phyloP scores from a whole-genome alignment of 257 asterid genomes.

The Pogostemon cablin region DNA sequence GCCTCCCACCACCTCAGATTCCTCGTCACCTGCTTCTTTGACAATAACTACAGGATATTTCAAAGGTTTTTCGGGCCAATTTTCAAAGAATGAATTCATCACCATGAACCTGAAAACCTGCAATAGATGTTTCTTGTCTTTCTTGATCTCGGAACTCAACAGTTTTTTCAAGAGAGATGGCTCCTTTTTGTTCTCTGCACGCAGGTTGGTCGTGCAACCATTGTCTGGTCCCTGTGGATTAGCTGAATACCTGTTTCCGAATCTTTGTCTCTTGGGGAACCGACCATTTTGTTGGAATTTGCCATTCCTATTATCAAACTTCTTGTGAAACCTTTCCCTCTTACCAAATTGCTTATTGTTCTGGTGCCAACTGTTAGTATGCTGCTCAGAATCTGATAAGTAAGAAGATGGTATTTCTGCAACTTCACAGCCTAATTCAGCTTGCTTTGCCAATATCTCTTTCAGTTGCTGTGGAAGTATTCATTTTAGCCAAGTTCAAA shows the following conservation, averaged over 20 bases:
- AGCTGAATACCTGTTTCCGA: slow-evolving; percentile 36
- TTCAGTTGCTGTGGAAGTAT: slow-evolving; percentile 70
- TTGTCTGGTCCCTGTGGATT: slow-evolving; percentile 24
- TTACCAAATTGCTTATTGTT: slow-evolving; percentile 42
- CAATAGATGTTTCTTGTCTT: slow-evolving; percentile 69
- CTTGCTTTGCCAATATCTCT: slow-evolving; percentile 91
- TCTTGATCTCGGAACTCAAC: slow-evolving; percentile 63
- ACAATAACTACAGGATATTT: slow-evolving; percentile 62
- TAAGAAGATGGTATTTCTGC: slow-evolving; percentile 90
- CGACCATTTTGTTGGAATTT: slow-evolving; percentile 51
- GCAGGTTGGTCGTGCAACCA: slow-evolving; percentile 28
- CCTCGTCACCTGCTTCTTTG: slow-evolving; percentile 47
- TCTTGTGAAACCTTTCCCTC: slow-evolving; percentile 58
- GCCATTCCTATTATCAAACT: slow-evolving; percentile 54
- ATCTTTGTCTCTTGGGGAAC: slow-evolving; percentile 47
- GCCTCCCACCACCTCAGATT: slow-evolving; percentile 24
- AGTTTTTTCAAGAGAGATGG: slow-evolving; percentile 79
- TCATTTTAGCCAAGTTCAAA: slow-evolving; percentile 22
- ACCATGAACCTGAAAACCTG: slow-evolving; percentile 87
- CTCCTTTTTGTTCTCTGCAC: slow-evolving; percentile 37
- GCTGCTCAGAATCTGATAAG: slow-evolving; percentile 70
- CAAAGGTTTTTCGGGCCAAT: slow-evolving; percentile 53
- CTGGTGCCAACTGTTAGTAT: slow-evolving; percentile 38
- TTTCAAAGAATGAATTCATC: slow-evolving; percentile 71
- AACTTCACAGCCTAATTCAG: slow-evolving; percentile 91